Percentiles rank a stretch among this genome's conserved stretches.
Conservation (phyloP, 257 asterid species). For the Solanum clarkiae region DNA sequence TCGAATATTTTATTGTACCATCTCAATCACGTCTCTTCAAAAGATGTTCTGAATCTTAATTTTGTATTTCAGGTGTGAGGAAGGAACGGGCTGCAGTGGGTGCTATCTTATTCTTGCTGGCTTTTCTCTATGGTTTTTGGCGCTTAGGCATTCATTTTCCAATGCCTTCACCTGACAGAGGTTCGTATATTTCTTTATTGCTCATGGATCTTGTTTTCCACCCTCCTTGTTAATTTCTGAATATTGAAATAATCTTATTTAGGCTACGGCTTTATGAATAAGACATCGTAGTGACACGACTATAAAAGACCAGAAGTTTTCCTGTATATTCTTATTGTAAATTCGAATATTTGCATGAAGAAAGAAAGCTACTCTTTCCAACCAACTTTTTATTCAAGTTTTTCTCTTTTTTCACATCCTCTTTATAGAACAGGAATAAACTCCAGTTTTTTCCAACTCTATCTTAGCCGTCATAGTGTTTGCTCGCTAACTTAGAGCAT, state of each 20-base stretch:
- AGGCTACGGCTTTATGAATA: background rate
- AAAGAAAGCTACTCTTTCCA: background rate
- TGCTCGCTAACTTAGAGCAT: background rate
- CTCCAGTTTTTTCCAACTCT: background rate
- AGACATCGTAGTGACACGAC: background rate
- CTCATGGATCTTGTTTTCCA: background rate
- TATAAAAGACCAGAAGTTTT: background rate
- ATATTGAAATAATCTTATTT: background rate
- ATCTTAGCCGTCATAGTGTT: background rate
- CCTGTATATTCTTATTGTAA: background rate
- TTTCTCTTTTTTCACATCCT: background rate
- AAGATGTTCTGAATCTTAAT: conserved; percentile 1
- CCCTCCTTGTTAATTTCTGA: background rate
- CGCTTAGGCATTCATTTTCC: conserved; percentile 98
- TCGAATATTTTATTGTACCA: background rate
- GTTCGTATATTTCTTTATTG: conserved; percentile 17
- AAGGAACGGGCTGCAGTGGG: conserved; percentile 84
- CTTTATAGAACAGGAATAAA: background rate
- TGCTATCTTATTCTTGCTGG: conserved; percentile 62
- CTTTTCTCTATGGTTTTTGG: conserved; percentile 95
- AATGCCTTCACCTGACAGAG: conserved; percentile 98
- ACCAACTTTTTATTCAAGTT: background rate
- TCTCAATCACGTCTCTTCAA: background rate
- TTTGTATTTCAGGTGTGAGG: conserved; percentile 58
- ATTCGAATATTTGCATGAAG: background rate